Evolutionary conservation across 495 filamentous ascomycete species (phyloP).

Genomic region (Bathelium albidoporum): DNA sequence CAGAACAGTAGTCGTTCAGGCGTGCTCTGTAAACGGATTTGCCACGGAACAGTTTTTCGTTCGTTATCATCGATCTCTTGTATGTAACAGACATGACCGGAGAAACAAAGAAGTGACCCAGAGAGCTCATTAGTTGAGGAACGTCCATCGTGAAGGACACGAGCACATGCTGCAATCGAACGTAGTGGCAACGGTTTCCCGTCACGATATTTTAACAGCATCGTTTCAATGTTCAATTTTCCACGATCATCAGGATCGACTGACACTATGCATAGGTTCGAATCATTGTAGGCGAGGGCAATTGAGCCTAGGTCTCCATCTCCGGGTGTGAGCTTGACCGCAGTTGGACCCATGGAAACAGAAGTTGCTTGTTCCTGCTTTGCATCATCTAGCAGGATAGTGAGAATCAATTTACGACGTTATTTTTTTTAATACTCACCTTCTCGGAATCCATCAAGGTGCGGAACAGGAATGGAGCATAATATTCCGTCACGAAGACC

Average conservation of each 20-base stretch:
- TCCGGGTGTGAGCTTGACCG: not conserved
- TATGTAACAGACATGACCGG: conserved; percentile 39
- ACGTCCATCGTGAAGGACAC: conserved; percentile 11
- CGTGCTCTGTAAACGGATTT: conserved; percentile 37
- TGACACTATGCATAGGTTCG: conserved; percentile 12
- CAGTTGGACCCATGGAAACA: not conserved
- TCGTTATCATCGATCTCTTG: conserved; percentile 38
- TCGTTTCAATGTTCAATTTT: conserved; percentile 18
- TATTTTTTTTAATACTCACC: not conserved
- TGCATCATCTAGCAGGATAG: conserved; percentile 2
- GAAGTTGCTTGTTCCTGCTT: not conserved
- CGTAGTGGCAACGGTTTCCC: conserved; percentile 16
- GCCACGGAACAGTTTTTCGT: conserved; percentile 44
- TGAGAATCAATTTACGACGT: conserved; percentile 6
- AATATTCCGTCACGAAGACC: conserved; percentile 26
- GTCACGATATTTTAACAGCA: conserved; percentile 23
- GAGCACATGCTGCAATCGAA: conserved; percentile 15
- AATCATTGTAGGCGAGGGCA: conserved; percentile 19
- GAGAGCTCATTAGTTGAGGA: conserved; percentile 25
- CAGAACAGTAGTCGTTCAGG: conserved; percentile 48
- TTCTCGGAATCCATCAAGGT: not conserved
- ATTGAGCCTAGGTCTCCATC: not conserved
- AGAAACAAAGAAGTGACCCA: conserved; percentile 17
- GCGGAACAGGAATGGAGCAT: not conserved
- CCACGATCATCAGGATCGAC: not conserved